These are phyloP conservation scores for Gillenia trifoliata DNA, from an alignment of 306 rosid genomes.

Conservation along the genomic window DNA sequence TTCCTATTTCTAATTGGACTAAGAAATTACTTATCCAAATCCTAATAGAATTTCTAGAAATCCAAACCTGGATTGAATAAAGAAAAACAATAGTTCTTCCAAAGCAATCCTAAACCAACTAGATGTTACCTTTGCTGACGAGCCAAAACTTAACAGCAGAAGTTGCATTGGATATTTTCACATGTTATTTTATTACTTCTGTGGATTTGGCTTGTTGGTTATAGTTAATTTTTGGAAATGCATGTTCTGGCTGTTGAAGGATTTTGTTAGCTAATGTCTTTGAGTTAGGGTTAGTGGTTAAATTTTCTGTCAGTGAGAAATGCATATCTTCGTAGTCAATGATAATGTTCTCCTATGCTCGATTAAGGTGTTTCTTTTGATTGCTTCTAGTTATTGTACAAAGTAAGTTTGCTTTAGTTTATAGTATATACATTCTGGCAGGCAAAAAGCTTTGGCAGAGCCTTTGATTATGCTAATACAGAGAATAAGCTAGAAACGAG, in stretches of 20 bases:
- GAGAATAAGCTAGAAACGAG: conserved; percentile 59
- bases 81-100: no score
- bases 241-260: not conserved
- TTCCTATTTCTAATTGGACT: no score
- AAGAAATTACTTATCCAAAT: no score
- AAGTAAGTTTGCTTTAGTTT: not conserved
- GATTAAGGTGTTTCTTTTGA: not conserved
- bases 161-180: no score
- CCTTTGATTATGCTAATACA: conserved; percentile 58
- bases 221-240: not conserved
- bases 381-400: not conserved
- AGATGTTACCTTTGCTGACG: no score
- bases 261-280: not conserved
- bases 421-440: conserved; percentile 31
- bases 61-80: no score
- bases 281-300: not conserved
- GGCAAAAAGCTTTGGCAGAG: conserved; percentile 70
- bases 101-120: no score
- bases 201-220: not conserved
- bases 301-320: not conserved
- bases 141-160: no score
- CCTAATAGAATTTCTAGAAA: no score
- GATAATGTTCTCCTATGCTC: not conserved
- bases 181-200: no score
- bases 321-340: not conserved